Evolutionary conservation across 2,329 filamentous ascomycete genomes (phyloP), one percentile per base, ranked within the genome.

Genomic region (Dactylonectria macrodidyma): DNA sequence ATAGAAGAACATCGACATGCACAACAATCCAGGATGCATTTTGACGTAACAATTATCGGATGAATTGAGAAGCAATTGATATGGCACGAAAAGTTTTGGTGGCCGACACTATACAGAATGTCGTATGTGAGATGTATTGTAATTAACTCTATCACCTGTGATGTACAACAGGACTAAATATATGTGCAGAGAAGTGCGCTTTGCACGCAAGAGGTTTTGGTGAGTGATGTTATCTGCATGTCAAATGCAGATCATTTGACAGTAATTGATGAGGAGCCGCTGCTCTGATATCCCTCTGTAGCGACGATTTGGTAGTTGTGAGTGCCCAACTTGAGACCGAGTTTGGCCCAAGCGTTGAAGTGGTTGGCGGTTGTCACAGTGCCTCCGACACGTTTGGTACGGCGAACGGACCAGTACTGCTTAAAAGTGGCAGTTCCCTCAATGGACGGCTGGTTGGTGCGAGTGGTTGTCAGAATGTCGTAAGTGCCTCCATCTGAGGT

Each of bases 221-320:
- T 30, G 26, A 30, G 26, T 30, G 26, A 30, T 30, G 26, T 7
- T 7, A 7, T 30, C 26, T 30, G 7, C 4, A 30, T 30, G 7
- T 30, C 26, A 30, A 30, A 4, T 7, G 26, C 38, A 41, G 38
- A 41, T 16, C 16, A 64, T 19, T 36, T 30, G 36, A 87, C 84
- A 59, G 81, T 86, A 67, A 88, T 86, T 52, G 73, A 78, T 50
- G 86, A 81, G 58, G 78, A 81, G 1, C 87, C 86, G 67, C 80
- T 82, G 78, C 85, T 87, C 67, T 81, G 78, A 77, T 87, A 88
- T 3, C 85, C 87, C 77, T 89, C 87, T 1, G 84, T 86, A 16
- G 87, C 87, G 22, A 88, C 78, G 66, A 89, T 87, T 81, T 85
- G 83, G 76, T 89, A 89, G 76, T 88, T 80, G 70, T 83, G 80